phyloP scores from a whole-genome alignment of 192 early-diverging fungal species.

The Coemansia asiatica region DNA sequence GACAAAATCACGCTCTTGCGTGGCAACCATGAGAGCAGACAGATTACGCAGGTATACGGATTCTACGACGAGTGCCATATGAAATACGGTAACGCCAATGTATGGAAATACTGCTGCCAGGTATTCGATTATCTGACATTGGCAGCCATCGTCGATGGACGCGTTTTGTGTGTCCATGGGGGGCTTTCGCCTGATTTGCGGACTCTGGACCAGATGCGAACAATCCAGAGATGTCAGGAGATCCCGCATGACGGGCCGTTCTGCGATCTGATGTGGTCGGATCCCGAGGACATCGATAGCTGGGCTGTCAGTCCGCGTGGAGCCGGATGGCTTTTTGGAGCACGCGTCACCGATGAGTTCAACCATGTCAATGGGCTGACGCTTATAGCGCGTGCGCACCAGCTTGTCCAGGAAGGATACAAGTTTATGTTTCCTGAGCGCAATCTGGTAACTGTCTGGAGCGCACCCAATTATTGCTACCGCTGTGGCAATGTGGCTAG shows the following conservation, averaged over 20 bases:
- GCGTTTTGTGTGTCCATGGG: conserved; percentile 93
- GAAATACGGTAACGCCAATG: conserved; percentile 82
- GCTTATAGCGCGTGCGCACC: conserved; percentile 95
- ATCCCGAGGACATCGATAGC: conserved; percentile 69
- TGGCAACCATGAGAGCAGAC: conserved; percentile 95
- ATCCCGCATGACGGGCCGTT: conserved; percentile 55
- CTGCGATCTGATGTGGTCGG: conserved; percentile 54
- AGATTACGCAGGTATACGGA: conserved; percentile 97
- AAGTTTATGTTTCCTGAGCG: conserved; percentile 67
- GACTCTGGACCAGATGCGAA: conserved; percentile 92
- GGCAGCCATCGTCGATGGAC: conserved; percentile 85
- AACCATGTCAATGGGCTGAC: conserved; percentile 91
- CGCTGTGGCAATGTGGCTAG: conserved; percentile 96
- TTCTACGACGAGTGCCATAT: conserved; percentile 91
- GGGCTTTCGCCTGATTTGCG: conserved; percentile 92
- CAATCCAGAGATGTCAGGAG: conserved; percentile 86
- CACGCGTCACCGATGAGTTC: conserved; percentile 95
- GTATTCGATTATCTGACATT: conserved; percentile 94
- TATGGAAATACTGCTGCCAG: conserved; percentile 95
- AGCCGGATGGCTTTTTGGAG: conserved; percentile 97
- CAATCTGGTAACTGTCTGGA: conserved; percentile 96
- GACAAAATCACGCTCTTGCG: conserved; percentile 93
- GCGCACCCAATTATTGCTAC: conserved; percentile 97
- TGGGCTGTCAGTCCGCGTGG: conserved; percentile 97
- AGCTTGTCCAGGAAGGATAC: conserved; percentile 97